Conservation (phyloP, 495 filamentous ascomycete species). For the Hypoxylon perforatum region DNA sequence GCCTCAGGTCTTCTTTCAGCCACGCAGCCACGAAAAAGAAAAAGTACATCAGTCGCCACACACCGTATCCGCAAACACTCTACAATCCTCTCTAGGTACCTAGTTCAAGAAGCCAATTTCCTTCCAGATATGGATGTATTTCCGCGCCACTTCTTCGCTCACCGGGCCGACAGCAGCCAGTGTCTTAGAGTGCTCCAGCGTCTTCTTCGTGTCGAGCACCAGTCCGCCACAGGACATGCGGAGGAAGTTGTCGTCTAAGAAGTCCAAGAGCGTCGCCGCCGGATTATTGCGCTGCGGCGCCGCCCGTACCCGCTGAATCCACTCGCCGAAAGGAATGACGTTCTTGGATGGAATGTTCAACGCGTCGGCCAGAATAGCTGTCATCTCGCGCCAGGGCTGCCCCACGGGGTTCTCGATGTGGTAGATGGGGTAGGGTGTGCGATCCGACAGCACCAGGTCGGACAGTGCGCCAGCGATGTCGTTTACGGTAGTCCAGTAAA, state of each 20-base stretch:
- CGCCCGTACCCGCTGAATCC: slow-evolving; percentile 56
- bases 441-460: slow-evolving; percentile 15
- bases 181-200: slow-evolving; percentile 57
- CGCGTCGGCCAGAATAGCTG: slow-evolving; percentile 52
- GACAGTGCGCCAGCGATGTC: neutral
- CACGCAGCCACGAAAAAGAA: too few species aligned
- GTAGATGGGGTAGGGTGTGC: slow-evolving; percentile 55
- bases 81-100: too few species aligned
- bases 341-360: slow-evolving; percentile 57
- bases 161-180: slow-evolving; percentile 51
- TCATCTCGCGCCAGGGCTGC: slow-evolving; percentile 61
- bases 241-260: slow-evolving; percentile 61
- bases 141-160: slow-evolving; percentile 49
- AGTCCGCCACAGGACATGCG: slow-evolving; percentile 67
- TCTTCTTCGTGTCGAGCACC: slow-evolving; percentile 54
- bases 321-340: slow-evolving; percentile 59
- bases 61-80: too few species aligned
- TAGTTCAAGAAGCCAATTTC: slow-evolving; percentile 45
- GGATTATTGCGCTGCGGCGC: slow-evolving; percentile 59
- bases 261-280: slow-evolving; percentile 56
- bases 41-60: too few species aligned
- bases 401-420: slow-evolving; percentile 67
- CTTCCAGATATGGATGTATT: slow-evolving; percentile 58
- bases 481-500: too few species aligned
- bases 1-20: too few species aligned